These are phyloP conservation scores for Colletotrichum sp. DNA, from an alignment of 2,329 filamentous ascomycete genomes.

Conservation along the genomic window DNA sequence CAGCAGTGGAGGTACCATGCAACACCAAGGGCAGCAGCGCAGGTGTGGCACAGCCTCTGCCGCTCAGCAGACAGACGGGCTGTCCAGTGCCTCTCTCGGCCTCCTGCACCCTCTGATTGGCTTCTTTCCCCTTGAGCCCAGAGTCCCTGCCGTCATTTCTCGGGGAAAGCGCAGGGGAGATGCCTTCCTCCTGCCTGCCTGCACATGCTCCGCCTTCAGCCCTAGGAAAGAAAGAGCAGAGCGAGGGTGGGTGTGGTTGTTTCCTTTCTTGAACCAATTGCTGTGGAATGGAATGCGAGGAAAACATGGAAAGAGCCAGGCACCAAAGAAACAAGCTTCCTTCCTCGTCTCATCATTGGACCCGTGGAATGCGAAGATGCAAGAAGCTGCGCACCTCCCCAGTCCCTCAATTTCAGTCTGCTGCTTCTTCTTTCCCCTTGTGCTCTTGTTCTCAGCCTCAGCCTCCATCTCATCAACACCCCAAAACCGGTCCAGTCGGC, in stretches of 20 bases:
- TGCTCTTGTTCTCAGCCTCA: neutral
- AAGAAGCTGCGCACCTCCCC: neutral
- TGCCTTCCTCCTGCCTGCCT: neutral
- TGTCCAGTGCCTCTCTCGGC: neutral
- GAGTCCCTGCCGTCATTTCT: neutral
- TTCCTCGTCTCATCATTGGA: neutral
- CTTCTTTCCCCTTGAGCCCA: neutral
- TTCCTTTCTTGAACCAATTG: neutral
- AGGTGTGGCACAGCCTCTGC: neutral
- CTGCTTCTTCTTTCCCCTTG: neutral
- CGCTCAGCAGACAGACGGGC: neutral
- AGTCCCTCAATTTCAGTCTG: neutral
- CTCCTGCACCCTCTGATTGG: neutral
- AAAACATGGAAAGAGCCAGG: neutral
- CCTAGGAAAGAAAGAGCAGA: neutral
- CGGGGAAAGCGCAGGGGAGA: slow-evolving; percentile 6
- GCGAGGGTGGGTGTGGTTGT: neutral
- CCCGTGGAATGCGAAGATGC: neutral
- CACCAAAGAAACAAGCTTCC: slow-evolving; percentile 5
- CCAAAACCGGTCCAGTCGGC: neutral
- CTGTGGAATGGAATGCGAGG: neutral
- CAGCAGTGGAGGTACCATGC: neutral
- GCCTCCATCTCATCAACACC: neutral
- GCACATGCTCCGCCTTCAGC: slow-evolving; percentile 8
- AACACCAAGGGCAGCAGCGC: neutral